These are phyloP conservation scores for Schizopora paradoxa DNA, from an alignment of 1,284 basidiomycete species.

Conservation along the genomic window DNA sequence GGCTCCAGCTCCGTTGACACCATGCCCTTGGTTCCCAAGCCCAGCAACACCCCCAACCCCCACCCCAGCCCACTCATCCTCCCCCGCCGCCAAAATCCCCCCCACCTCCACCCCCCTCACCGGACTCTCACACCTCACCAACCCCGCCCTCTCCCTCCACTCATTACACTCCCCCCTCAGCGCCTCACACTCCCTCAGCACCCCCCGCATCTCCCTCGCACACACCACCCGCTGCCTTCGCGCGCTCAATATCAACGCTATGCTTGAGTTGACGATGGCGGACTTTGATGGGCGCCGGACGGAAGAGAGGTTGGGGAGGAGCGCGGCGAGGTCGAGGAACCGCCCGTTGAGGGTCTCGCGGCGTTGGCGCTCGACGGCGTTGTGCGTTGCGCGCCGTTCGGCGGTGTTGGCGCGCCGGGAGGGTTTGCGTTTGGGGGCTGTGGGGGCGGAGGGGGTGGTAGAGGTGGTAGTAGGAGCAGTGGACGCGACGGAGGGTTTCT, in stretches of 20 bases:
- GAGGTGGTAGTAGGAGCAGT: conserved; percentile 26
- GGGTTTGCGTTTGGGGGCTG: conserved; percentile 80
- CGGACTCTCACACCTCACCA: conserved; percentile 63
- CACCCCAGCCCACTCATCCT: too few relatives aligned
- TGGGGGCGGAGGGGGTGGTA: conserved; percentile 31
- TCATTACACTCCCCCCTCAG: conserved; percentile 83
- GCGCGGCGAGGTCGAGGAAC: conserved; percentile 84
- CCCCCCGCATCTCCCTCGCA: conserved; percentile 66
- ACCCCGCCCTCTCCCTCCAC: conserved; percentile 72
- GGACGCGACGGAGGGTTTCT: conserved; percentile 24
- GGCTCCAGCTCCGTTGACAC: neutral
- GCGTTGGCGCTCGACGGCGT: conserved; percentile 89
- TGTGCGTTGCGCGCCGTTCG: conserved; percentile 89
- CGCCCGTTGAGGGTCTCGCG: conserved; percentile 87
- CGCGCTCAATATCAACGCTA: conserved; percentile 77
- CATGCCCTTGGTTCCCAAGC: too few relatives aligned
- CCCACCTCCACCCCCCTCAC: too few relatives aligned
- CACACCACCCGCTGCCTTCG: conserved; percentile 76
- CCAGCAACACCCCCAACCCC: too few relatives aligned
- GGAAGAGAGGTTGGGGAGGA: conserved; percentile 84
- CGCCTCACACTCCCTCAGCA: conserved; percentile 75
- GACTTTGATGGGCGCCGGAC: conserved; percentile 91
- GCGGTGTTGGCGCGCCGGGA: conserved; percentile 86
- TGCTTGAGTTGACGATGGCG: conserved; percentile 89
- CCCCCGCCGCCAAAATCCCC: too few relatives aligned